Evolutionary conservation across 2,329 filamentous ascomycete genomes (phyloP).

Genomic region (Talaromyces sp.): DNA sequence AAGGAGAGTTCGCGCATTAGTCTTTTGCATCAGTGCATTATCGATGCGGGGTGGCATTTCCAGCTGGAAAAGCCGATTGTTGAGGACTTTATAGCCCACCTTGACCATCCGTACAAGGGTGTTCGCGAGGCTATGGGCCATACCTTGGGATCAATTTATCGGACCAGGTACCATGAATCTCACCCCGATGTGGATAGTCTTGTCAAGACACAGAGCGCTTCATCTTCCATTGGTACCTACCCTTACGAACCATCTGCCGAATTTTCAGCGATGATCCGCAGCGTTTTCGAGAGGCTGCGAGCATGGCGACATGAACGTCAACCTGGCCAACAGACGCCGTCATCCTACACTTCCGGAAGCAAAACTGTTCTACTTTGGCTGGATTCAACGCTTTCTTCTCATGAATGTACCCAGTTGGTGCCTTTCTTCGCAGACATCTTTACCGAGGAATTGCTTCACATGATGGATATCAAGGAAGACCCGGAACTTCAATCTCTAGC

Average conservation of each 20-base stretch:
- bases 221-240: conserved; percentile 75
- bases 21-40: conserved; percentile 79
- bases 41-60: conserved; percentile 93
- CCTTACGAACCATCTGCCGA: conserved; percentile 75
- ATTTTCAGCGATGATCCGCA: conserved; percentile 64
- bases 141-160: conserved; percentile 80
- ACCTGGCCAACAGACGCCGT: conserved; percentile 86
- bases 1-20: conserved; percentile 97
- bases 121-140: conserved; percentile 92
- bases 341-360: conserved; percentile 88
- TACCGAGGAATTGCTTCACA: conserved; percentile 89
- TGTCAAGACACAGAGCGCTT: conserved; percentile 69
- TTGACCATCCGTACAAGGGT: conserved; percentile 96
- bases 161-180: conserved; percentile 89
- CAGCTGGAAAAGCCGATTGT: conserved; percentile 81
- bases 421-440: conserved; percentile 86
- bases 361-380: conserved; percentile 97
- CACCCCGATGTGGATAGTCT: conserved; percentile 73
- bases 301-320: conserved; percentile 78
- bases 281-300: conserved; percentile 74
- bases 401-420: conserved; percentile 86
- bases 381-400: conserved; percentile 80
- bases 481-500: conserved; percentile 89
- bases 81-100: conserved; percentile 79
- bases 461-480: conserved; percentile 99